These are phyloP conservation scores for Malassezia obtusa DNA, from an alignment of 1,284 basidiomycete species.

Conservation along the genomic window DNA sequence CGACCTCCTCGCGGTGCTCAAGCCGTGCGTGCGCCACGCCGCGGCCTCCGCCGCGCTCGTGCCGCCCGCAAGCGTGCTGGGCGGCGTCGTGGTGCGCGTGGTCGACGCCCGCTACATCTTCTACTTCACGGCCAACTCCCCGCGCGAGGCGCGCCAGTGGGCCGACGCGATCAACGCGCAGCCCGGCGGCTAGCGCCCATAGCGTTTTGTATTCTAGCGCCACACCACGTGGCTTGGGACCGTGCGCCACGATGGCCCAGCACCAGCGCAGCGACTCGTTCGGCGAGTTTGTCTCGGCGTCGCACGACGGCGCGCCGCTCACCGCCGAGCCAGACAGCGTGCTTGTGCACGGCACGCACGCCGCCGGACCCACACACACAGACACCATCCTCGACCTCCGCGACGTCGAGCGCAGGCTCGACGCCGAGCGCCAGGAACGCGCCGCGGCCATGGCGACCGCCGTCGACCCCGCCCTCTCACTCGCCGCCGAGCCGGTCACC, in stretches of 20 bases:
- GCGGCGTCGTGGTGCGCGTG: slow-evolving; percentile 23
- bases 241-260: neutral
- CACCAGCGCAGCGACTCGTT: slow-evolving; percentile 7
- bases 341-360: too few relatives aligned
- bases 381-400: slow-evolving; percentile 40
- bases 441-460: slow-evolving; percentile 4
- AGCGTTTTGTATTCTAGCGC: neutral
- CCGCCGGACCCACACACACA: neutral
- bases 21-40: neutral
- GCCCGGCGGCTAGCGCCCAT: neutral
- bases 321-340: too few relatives aligned
- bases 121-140: slow-evolving; percentile 24
- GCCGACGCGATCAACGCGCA: slow-evolving; percentile 30
- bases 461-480: neutral
- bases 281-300: slow-evolving; percentile 14
- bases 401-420: slow-evolving; percentile 33
- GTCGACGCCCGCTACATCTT: slow-evolving; percentile 28
- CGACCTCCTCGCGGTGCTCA: slow-evolving; percentile 13
- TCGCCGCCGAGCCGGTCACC: slow-evolving; percentile 11
- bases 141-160: slow-evolving; percentile 27
- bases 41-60: slow-evolving; percentile 3
- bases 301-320: neutral
- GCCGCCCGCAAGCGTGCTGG: slow-evolving; percentile 24
- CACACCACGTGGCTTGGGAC: neutral
- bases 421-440: slow-evolving; percentile 14